phyloP scores from a whole-genome alignment of 768 basidiomycete species.

The Tylopilus felleus region DNA sequence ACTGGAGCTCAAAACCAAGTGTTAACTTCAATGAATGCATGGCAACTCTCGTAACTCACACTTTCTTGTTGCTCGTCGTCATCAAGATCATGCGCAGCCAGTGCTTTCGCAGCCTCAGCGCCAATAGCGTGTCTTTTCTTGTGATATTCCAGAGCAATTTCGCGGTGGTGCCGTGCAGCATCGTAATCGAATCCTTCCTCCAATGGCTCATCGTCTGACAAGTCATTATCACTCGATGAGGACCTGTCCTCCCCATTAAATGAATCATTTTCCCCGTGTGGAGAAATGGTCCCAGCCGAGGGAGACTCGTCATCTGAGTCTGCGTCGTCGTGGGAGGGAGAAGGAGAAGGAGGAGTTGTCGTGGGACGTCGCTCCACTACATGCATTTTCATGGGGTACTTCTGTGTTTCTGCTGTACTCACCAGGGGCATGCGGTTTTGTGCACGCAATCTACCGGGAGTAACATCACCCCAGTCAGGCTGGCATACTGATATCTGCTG shows the following conservation, averaged over 20 bases:
- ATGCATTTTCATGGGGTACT: slow-evolving; percentile 58
- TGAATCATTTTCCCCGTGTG: slow-evolving; percentile 29
- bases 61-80: slow-evolving; percentile 43
- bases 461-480: slow-evolving; percentile 53
- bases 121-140: slow-evolving; percentile 57
- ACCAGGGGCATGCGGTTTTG: slow-evolving; percentile 35
- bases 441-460: slow-evolving; percentile 46
- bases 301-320: slow-evolving; percentile 76
- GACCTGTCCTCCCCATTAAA: slow-evolving; percentile 18
- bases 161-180: slow-evolving; percentile 65
- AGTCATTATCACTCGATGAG: slow-evolving; percentile 26
- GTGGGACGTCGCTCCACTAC: slow-evolving; percentile 64
- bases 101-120: slow-evolving; percentile 47
- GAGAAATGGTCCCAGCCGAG: slow-evolving; percentile 31
- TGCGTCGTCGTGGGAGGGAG: slow-evolving; percentile 8
- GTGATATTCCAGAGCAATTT: slow-evolving; percentile 70
- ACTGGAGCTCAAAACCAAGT: slow-evolving; percentile 23
- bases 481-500: slow-evolving; percentile 5
- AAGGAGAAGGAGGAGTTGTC: slow-evolving; percentile 15
- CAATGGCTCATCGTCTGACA: slow-evolving; percentile 37
- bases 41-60: slow-evolving; percentile 30
- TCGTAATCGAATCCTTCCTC: slow-evolving; percentile 59
- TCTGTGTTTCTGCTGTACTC: slow-evolving; percentile 29
- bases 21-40: slow-evolving; percentile 3
- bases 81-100: slow-evolving; percentile 46